Percentiles rank a stretch among this genome's conserved stretches.
Evolutionary conservation across 2,329 filamentous ascomycete species (phyloP).

Genomic region (Colletotrichum agaves): DNA sequence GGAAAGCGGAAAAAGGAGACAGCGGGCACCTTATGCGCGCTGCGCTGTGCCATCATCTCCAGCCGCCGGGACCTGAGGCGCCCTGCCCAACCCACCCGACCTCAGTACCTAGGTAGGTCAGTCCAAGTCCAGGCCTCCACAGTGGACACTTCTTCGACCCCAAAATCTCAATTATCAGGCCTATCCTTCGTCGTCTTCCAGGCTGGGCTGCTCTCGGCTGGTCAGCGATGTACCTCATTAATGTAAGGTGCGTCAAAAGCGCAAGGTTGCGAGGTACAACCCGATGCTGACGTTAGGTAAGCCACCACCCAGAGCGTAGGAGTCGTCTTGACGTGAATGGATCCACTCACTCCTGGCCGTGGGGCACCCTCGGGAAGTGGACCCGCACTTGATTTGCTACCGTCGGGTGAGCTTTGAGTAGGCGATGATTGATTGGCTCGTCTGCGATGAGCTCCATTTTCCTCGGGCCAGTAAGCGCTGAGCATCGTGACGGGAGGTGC

Average conservation of each 20-base stretch:
- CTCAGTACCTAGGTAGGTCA: too few relatives aligned
- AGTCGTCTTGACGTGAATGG: slow-evolving; percentile 7
- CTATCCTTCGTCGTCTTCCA: too few relatives aligned
- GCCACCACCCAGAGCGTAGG: slow-evolving; percentile 26
- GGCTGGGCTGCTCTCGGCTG: not conserved
- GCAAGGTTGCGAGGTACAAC: slow-evolving; percentile 12
- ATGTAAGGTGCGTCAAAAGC: not conserved
- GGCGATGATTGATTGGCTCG: slow-evolving; percentile 25
- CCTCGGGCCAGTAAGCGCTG: slow-evolving; percentile 32
- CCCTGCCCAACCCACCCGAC: too few relatives aligned
- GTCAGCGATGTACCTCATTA: not conserved
- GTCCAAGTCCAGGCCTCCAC: too few relatives aligned
- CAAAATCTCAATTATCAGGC: too few relatives aligned
- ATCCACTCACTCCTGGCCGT: not conserved
- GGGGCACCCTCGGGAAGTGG: too few relatives aligned
- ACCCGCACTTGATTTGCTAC: slow-evolving; percentile 31
- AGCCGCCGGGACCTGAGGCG: slow-evolving; percentile 3
- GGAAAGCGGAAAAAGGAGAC: slow-evolving; percentile 2
- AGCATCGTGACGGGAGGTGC: slow-evolving; percentile 33
- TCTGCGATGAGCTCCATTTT: slow-evolving; percentile 13
- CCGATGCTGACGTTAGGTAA: not conserved
- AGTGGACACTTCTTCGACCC: not conserved
- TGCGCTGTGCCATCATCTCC: not conserved
- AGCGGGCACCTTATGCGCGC: too few relatives aligned
- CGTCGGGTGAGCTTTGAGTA: not conserved